phyloP scores from a whole-genome alignment of 2,329 filamentous ascomycete species.

The Lasiodiplodia hormozganensis region DNA sequence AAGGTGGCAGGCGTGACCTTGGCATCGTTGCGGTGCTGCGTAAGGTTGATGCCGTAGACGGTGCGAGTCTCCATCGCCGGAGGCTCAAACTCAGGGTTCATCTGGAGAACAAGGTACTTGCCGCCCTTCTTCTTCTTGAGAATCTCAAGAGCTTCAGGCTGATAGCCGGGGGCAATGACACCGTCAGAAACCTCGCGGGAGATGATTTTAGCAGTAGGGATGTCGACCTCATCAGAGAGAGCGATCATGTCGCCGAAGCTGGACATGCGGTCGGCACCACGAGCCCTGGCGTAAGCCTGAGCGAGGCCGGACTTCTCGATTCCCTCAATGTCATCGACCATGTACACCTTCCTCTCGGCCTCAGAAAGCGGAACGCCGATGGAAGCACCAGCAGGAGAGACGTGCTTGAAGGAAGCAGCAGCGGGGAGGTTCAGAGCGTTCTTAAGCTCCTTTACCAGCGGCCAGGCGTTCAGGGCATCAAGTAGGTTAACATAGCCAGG shows the following conservation, averaged over 20 bases:
- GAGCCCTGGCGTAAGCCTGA: slow-evolving; percentile 93
- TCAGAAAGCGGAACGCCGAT: slow-evolving; percentile 87
- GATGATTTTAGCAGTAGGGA: slow-evolving; percentile 96
- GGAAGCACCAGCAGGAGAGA: slow-evolving; percentile 93
- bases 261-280: slow-evolving; percentile 97
- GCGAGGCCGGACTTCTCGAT: slow-evolving; percentile 86
- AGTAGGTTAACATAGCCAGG: slow-evolving; percentile 98
- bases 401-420: slow-evolving; percentile 96
- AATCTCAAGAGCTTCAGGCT: slow-evolving; percentile 84
- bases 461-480: slow-evolving; percentile 96
- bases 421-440: slow-evolving; percentile 85
- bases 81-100: slow-evolving; percentile 88
- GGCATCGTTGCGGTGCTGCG: slow-evolving; percentile 92
- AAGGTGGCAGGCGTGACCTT: slow-evolving; percentile 86
- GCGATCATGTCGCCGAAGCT: slow-evolving; percentile 98
- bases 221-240: slow-evolving; percentile 87
- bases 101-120: slow-evolving; percentile 94
- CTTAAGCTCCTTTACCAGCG: slow-evolving; percentile 94
- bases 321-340: slow-evolving; percentile 93
- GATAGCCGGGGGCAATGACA: slow-evolving; percentile 89
- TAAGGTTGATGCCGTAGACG: slow-evolving; percentile 86
- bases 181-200: slow-evolving; percentile 97
- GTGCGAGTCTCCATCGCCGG: slow-evolving; percentile 76
- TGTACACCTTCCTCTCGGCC: slow-evolving; percentile 95
- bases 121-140: slow-evolving; percentile 98